Evolutionary conservation across 345 rosid species (phyloP), one percentile per base, ranked within the genome.

Genomic region (Sonneratia caseolaris): DNA sequence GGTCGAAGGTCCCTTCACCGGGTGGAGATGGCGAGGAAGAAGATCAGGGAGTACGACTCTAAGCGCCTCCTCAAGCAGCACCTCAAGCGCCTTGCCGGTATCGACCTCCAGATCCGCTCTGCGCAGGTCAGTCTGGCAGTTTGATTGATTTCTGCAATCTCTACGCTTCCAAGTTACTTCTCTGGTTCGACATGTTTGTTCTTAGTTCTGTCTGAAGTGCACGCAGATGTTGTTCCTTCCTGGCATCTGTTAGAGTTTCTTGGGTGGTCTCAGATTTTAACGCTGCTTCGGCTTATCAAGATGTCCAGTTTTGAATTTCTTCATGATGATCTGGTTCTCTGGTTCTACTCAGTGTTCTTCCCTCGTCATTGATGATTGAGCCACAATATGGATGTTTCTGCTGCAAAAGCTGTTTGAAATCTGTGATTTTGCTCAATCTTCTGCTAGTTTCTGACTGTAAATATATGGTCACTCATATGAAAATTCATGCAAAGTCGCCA

Each of bases 1-100:
- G 64, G 27, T n/a, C 35, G 27, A 37, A 27, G 27, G 8, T 18
- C 6, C 59, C 59, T 22, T 9, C 64, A 5, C 37, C 38, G 15
- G 36, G 55, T 47, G 18, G 71, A 0, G 14, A 77, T 77, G 79
- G 79, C 79, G 37, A 64, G 79, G 66, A 77, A 77, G 79, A 77
- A 77, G 79, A 77, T 77, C 40, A 72, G 79, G 71, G 79, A 77
- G 79, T 77, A 77, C 71, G 79, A 77, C 72, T 72, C 79, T 69
- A 77, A 77, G 79, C 19, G 76, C 57, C 70, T 77, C 16, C 75
- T 77, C 69, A 77, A 77, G 70, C 76, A 76, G 64, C 79, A 76
- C 72, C 42, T 77, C 70, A 77, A 69, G 27, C 75, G 79, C 62
- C 73, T 76, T 67, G 69, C 73, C 64, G 70, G 70, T 66, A 69